Conservation (phyloP, 306 rosid species). For the Mucuna pruriens region DNA sequence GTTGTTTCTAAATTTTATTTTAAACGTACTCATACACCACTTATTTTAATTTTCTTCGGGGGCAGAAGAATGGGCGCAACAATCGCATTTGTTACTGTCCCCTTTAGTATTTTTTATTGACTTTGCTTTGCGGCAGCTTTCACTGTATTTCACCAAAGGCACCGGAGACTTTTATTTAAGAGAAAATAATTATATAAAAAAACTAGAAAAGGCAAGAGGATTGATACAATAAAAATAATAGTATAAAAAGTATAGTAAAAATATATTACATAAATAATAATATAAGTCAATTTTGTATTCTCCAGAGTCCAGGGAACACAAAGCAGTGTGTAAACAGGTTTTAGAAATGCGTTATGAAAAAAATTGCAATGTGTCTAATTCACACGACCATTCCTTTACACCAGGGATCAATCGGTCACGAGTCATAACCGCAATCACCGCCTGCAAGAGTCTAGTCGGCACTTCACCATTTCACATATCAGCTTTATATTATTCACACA, state of each 20-base stretch:
- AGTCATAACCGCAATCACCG: conserved; percentile 50
- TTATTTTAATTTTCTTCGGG: background rate
- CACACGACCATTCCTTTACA: background rate
- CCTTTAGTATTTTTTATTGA: background rate
- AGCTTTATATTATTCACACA: background rate
- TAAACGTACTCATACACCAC: too few relatives aligned
- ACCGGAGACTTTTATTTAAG: background rate
- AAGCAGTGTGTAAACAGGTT: background rate
- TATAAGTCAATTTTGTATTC: too few relatives aligned
- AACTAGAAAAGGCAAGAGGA: too few relatives aligned
- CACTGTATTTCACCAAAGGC: background rate
- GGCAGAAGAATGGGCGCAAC: background rate
- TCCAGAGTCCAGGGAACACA: background rate
- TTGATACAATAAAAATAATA: too few relatives aligned
- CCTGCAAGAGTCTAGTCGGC: conserved; percentile 1
- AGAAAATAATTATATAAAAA: too few relatives aligned
- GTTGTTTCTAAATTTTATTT: too few relatives aligned
- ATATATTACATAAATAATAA: too few relatives aligned
- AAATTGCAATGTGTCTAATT: background rate
- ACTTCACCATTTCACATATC: background rate
- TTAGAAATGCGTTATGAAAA: background rate
- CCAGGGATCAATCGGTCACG: background rate
- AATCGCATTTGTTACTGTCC: background rate
- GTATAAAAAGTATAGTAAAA: too few relatives aligned
- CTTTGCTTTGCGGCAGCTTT: background rate